Evolutionary conservation across 73 alveolate genomes (phyloP).

Genomic region (Symbiodinium natans): DNA sequence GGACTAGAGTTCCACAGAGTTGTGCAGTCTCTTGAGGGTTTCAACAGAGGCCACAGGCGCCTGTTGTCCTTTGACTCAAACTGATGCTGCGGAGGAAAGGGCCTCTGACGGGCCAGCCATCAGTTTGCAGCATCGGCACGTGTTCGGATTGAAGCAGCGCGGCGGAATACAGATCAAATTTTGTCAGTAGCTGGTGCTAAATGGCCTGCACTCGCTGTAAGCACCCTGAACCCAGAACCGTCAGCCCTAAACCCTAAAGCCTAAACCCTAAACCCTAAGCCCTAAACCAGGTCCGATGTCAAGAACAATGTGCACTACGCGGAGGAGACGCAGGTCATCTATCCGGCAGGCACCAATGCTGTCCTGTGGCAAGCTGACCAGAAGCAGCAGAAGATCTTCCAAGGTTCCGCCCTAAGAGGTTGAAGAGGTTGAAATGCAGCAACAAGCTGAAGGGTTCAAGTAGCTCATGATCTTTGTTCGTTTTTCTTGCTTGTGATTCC

Average conservation of each 20-base stretch:
- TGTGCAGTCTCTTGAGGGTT: too few species aligned
- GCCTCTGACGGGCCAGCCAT: slow-evolving; percentile 66
- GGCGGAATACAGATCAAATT: not conserved
- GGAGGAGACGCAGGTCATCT: slow-evolving; percentile 84
- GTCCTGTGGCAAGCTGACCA: slow-evolving; percentile 73
- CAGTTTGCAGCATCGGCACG: slow-evolving; percentile 69
- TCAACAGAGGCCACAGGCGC: too few species aligned
- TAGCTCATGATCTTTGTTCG: not conserved
- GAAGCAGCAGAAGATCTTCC: slow-evolving; percentile 91
- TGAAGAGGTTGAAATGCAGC: not conserved
- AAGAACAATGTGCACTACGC: slow-evolving; percentile 91
- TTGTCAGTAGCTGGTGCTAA: too few species aligned
- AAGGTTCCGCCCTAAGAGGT: not conserved
- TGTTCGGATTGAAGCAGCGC: slow-evolving; percentile 42
- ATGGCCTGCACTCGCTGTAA: too few species aligned
- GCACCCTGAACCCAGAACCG: too few species aligned
- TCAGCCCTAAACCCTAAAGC: too few species aligned
- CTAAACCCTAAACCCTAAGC: not conserved
- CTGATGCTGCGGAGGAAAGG: slow-evolving; percentile 48
- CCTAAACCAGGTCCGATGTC: slow-evolving; percentile 36
- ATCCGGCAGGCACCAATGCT: slow-evolving; percentile 88
- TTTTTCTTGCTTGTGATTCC: not conserved
- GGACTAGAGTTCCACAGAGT: not conserved
- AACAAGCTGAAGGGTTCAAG: too few species aligned
- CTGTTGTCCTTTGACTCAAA: not conserved